A percentile compares a stretch with the other conserved stretches of the same genome.
Conservation (phyloP, 371 early-diverging fungal genomes). For the Syncephalastrum sp. region DNA sequence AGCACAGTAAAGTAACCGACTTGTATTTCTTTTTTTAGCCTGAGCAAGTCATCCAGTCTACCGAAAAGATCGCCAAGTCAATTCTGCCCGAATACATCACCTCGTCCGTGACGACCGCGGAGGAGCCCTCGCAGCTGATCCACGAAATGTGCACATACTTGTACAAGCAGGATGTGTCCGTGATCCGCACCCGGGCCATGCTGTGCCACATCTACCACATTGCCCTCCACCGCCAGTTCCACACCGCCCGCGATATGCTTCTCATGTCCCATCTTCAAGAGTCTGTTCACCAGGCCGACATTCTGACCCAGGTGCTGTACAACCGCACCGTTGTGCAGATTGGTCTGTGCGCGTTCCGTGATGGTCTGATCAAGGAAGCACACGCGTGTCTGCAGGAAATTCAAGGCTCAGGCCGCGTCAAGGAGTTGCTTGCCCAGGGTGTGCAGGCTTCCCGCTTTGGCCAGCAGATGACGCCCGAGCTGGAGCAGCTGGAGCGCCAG, state of each 20-base stretch:
- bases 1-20: not conserved
- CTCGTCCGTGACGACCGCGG: slow-evolving; percentile 37
- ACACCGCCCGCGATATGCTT: slow-evolving; percentile 93
- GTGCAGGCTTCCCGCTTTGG: slow-evolving; percentile 73
- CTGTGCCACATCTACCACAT: slow-evolving; percentile 96
- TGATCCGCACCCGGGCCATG: slow-evolving; percentile 93
- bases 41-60: slow-evolving; percentile 52
- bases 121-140: slow-evolving; percentile 66
- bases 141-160: slow-evolving; percentile 82
- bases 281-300: slow-evolving; percentile 85
- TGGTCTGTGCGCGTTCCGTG: slow-evolving; percentile 96
- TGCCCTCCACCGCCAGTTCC: slow-evolving; percentile 93
- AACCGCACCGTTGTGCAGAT: slow-evolving; percentile 96
- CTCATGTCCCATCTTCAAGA: slow-evolving; percentile 98
- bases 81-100: slow-evolving; percentile 42
- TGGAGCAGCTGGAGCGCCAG: slow-evolving; percentile 89
- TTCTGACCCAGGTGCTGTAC: slow-evolving; percentile 92
- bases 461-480: slow-evolving; percentile 73
- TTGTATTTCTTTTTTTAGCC: slow-evolving; percentile 26
- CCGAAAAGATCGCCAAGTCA: slow-evolving; percentile 38
- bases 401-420: slow-evolving; percentile 80
- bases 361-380: slow-evolving; percentile 88
- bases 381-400: slow-evolving; percentile 89
- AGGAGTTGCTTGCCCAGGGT: slow-evolving; percentile 96
- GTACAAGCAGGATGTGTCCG: slow-evolving; percentile 83